A percentile compares a stretch with the other conserved stretches of the same genome.
Conservation (phyloP, 2,329 filamentous ascomycete species). For the Talaromyces atroroseus region DNA sequence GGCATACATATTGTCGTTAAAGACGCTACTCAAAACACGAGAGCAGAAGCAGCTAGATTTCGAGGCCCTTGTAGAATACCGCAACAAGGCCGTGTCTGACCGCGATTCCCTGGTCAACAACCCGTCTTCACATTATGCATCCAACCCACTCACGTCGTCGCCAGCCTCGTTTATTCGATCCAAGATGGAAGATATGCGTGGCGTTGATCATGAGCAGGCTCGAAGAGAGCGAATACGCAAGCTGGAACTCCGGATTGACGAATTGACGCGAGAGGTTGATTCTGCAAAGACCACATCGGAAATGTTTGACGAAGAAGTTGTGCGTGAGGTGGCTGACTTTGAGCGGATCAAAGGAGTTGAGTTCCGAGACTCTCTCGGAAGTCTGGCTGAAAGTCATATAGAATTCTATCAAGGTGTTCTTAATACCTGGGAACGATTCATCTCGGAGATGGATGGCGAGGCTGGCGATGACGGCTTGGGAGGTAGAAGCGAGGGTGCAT, state of each 20-base stretch:
- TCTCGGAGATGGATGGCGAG: conserved; percentile 79
- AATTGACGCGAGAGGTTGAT: conserved; percentile 84
- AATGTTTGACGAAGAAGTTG: conserved; percentile 92
- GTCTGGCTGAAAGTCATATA: conserved; percentile 77
- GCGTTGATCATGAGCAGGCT: conserved; percentile 91
- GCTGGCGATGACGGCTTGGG: conserved; percentile 20
- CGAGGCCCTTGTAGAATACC: conserved; percentile 91
- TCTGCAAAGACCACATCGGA: conserved; percentile 79
- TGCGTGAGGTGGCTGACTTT: conserved; percentile 88
- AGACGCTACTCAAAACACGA: conserved; percentile 80
- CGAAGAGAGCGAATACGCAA: conserved; percentile 82
- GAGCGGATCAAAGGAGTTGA: conserved; percentile 93
- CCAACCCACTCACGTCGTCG: conserved; percentile 51
- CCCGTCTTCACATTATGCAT: conserved; percentile 53
- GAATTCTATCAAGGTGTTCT: conserved; percentile 77
- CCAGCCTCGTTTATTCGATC: conserved; percentile 81
- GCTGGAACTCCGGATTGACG: conserved; percentile 86
- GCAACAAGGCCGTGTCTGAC: conserved; percentile 82
- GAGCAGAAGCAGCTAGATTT: conserved; percentile 98
- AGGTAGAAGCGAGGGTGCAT: conserved; percentile 16
- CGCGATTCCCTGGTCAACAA: conserved; percentile 72
- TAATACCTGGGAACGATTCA: conserved; percentile 81
- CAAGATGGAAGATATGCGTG: conserved; percentile 94
- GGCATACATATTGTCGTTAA: conserved; percentile 81
- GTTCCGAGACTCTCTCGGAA: conserved; percentile 80